Percentiles rank a stretch among this genome's conserved stretches.
Conservation (phyloP, 768 basidiomycete genomes). For the Suillus hirtellus region DNA sequence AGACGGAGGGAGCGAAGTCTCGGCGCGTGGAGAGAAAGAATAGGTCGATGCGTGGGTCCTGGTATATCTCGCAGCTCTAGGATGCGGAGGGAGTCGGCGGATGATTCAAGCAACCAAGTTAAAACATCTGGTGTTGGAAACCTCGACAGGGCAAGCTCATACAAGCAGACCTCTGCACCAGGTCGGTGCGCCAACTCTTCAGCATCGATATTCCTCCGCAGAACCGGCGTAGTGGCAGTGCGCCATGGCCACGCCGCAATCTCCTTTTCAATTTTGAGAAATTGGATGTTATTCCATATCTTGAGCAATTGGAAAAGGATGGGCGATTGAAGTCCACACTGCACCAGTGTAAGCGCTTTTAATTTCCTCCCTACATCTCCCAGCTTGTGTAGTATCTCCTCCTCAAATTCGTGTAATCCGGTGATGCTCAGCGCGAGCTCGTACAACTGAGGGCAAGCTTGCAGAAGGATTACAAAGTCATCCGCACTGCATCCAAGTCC, state of each 20-base stretch:
- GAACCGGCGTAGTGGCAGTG: conserved; percentile 16
- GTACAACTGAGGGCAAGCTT: conserved; percentile 35
- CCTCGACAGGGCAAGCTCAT: conserved; percentile 43
- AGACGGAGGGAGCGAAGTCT: conserved; percentile 46
- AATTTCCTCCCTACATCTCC: conserved; percentile 24
- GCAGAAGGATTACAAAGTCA: conserved; percentile 20
- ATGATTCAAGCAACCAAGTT: conserved; percentile 40
- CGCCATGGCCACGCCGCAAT: conserved; percentile 37
- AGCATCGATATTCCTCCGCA: not conserved
- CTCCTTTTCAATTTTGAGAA: conserved; percentile 40
- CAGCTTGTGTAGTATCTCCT: conserved; percentile 27
- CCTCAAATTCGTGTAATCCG: conserved; percentile 32
- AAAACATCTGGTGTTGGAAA: conserved; percentile 33
- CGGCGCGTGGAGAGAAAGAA: conserved; percentile 32
- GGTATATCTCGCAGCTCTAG: conserved; percentile 39
- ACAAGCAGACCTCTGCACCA: conserved; percentile 28
- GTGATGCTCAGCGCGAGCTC: conserved; percentile 30
- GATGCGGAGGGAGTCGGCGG: conserved; percentile 37
- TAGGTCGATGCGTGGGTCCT: conserved; percentile 17
- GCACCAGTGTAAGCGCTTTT: conserved; percentile 34
- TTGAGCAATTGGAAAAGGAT: conserved; percentile 43
- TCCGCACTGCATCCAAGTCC: conserved; percentile 12
- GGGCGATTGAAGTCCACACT: conserved; percentile 43
- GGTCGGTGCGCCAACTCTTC: conserved; percentile 3
- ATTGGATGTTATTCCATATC: conserved; percentile 38